Percentiles rank a stretch among this genome's conserved stretches.
Evolutionary conservation across 2,329 filamentous ascomycete genomes (phyloP).

Genomic region (Ophiocordyceps camponoti-floridani): DNA sequence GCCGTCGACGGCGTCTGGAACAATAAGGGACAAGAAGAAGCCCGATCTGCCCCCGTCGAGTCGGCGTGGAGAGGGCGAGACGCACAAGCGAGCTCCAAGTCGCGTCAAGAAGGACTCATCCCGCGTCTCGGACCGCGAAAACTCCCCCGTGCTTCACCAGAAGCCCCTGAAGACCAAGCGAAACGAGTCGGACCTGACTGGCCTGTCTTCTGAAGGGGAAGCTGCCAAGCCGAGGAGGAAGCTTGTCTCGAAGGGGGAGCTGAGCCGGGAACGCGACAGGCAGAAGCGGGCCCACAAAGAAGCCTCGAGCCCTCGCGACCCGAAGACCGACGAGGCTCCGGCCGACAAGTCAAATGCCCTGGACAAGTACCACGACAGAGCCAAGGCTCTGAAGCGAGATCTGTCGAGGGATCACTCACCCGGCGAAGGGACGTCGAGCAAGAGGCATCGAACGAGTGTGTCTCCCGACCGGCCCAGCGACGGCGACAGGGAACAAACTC

Average conservation of each 20-base stretch:
- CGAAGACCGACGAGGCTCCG: constrained; percentile 25
- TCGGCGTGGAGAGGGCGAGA: constrained; percentile 25
- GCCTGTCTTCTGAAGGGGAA: constrained; percentile 37
- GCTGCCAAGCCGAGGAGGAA: constrained; percentile 41
- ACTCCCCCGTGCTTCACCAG: constrained; percentile 25
- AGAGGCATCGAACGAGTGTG: constrained; percentile 39
- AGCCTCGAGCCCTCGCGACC: constrained; percentile 32
- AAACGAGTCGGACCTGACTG: constrained; percentile 33
- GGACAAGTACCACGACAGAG: constrained; percentile 40
- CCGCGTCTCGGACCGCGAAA: constrained; percentile 33
- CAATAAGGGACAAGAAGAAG: constrained; percentile 28
- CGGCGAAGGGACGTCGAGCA: constrained; percentile 29
- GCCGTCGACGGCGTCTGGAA: constrained; percentile 7
- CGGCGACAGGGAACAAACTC: constrained; percentile 29
- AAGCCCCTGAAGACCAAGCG: constrained; percentile 34
- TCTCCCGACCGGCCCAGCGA: constrained; percentile 36
- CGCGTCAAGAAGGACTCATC: constrained; percentile 37
- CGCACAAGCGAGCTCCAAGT: constrained; percentile 31
- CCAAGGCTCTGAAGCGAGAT: constrained; percentile 42
- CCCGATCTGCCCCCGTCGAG: constrained; percentile 22
- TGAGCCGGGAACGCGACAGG: constrained; percentile 40
- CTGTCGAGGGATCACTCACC: constrained; percentile 37
- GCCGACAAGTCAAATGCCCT: constrained; percentile 27
- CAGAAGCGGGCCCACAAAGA: constrained; percentile 37
- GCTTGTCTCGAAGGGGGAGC: constrained; percentile 43